phyloP scores from a whole-genome alignment of 1,139 yeast species.

The Geotrichum citri-aurantii region DNA sequence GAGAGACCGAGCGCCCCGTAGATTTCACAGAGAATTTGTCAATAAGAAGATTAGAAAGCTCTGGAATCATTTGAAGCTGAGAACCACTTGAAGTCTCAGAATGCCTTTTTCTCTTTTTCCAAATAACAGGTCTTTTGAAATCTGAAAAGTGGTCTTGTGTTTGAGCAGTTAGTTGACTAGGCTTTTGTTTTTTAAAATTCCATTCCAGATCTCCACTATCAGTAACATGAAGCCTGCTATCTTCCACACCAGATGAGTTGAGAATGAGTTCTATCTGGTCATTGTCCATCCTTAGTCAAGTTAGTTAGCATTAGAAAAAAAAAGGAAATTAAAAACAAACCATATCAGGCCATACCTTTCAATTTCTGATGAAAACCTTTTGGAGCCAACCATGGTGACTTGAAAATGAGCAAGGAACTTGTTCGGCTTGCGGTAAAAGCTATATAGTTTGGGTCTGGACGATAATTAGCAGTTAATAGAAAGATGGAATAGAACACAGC shows the following conservation, averaged over 20 bases:
- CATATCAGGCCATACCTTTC: not conserved
- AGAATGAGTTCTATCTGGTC: not conserved
- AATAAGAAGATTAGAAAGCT: not conserved
- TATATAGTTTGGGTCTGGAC: not conserved
- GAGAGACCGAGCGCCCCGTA: not conserved
- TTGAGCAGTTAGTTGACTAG: not conserved
- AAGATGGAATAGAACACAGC: not conserved
- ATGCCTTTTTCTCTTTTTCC: not conserved
- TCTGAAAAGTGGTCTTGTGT: not conserved
- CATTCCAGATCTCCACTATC: not conserved
- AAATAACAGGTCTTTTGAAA: not conserved
- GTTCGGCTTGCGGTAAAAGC: conserved; percentile 2
- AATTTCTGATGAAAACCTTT: not conserved
- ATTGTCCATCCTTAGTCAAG: not conserved
- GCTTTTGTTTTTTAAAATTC: not conserved
- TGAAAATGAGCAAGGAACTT: conserved; percentile 4
- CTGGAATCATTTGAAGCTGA: not conserved
- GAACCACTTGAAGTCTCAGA: not conserved
- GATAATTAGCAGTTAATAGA: not conserved
- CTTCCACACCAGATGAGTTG: not conserved
- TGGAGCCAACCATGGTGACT: not conserved
- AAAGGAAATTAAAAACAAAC: not conserved
- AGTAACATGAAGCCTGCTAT: not conserved
- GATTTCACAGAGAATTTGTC: not conserved
- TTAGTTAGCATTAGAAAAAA: not conserved